Base-by-base conservation (phyloP, 306 rosid species). In the Alnus rubra region DNA sequence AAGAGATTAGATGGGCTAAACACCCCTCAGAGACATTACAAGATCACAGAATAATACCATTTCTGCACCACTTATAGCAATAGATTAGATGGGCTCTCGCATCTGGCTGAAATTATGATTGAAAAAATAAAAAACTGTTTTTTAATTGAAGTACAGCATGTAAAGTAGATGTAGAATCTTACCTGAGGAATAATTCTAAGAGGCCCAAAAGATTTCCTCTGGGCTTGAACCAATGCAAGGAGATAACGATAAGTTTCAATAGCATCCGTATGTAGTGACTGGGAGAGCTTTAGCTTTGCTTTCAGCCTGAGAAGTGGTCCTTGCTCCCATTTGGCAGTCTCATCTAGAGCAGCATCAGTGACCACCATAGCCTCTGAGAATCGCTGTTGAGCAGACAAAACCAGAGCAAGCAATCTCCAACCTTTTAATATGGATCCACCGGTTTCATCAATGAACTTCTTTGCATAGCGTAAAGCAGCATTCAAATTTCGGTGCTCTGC, bases 221-320 rank as follows among this genome's bases (percentile, higher is more conserved):
- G 96, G 33, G 98, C 96, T 85, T 95, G 98, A 88, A 95, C 95
- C 88, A 95, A 90, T 63, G 99, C 96, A 85, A 95, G 98, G 63
- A 95, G 96, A 90, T 86, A 73, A 7, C 98, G 90, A 50, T 91
- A 93, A 60, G 96, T 93, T 86, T 95, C 98, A 88, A 93, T 90
- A 69, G 98, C 97, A 76, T 93, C 97, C 90, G 81, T 90, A 44
- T 90, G 93, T 72, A 80, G 83, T 45, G 94, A 90, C 85, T 88
- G 93, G 47, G 90, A 84, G 69, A 91, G 82, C 87, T 88, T 95
- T 80, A 95, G 85, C 89, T 91, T 93, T 49, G 98, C 98, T 78
- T 93, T 95, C 69, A 95, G 90, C 88, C 90, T 88, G 58, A 95
- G 98, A 42, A 95, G 88, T 58, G 99, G 88, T 74, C 93, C 98